phyloP scores from a whole-genome alignment of 225 moss, liverwort and hornwort genomes.

The Bryoerythrophyllum caledonicum region DNA sequence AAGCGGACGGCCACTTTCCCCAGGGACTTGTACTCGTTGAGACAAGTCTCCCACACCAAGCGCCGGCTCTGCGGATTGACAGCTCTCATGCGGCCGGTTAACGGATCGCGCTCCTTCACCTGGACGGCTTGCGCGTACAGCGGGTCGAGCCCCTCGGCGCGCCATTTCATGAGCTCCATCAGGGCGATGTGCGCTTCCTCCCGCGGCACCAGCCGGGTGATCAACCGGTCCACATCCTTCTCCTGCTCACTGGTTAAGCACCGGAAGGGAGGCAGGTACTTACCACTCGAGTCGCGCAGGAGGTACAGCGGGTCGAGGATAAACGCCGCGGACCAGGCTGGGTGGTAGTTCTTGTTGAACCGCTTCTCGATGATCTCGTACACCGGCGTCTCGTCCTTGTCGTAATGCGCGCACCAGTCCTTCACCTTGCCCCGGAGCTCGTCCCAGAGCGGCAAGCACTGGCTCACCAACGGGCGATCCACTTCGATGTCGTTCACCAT shows the following conservation, averaged over 20 bases:
- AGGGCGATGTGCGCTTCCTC: constrained; percentile 91
- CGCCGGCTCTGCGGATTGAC: constrained; percentile 88
- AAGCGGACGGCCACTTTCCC: constrained; percentile 83
- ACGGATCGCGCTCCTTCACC: constrained; percentile 74
- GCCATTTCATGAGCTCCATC: constrained; percentile 96
- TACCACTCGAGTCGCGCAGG: constrained; percentile 74
- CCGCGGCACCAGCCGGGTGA: constrained; percentile 79
- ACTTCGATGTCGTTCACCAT: constrained; percentile 83
- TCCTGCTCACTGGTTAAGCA: constrained; percentile 83
- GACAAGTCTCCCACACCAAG: constrained; percentile 90
- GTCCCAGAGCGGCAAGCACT: constrained; percentile 86
- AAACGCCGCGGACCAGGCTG: constrained; percentile 88
- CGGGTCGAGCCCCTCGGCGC: constrained; percentile 85
- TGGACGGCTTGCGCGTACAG: constrained; percentile 92
- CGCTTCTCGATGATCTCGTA: constrained; percentile 83
- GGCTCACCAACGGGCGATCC: constrained; percentile 82
- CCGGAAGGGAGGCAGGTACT: constrained; percentile 88
- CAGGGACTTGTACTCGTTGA: constrained; percentile 78
- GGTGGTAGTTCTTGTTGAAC: constrained; percentile 88
- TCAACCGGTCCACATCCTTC: constrained; percentile 84
- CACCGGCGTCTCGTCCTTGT: constrained; percentile 73
- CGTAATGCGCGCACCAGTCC: constrained; percentile 81
- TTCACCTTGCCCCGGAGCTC: constrained; percentile 84
- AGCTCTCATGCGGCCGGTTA: constrained; percentile 77
- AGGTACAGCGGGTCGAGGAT: constrained; percentile 89